Base-by-base conservation (phyloP, 306 rosid genomes). In the Prunus mira region DNA sequence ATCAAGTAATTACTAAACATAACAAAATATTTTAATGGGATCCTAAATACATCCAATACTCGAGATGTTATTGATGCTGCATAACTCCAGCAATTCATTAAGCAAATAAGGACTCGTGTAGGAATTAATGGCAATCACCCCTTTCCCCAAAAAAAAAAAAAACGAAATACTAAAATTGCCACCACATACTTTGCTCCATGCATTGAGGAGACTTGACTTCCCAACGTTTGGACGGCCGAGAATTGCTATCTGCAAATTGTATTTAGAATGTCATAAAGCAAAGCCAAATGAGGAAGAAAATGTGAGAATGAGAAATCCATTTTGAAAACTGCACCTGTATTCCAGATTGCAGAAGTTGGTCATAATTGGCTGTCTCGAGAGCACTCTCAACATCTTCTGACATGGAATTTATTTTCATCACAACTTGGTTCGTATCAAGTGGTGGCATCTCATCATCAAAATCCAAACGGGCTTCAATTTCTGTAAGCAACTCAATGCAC, bases 211-310 rank as follows among this genome's bases (percentile, higher is more conserved):
- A 87, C 98, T 92, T 24, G 98, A 95, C 84, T 95, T 95, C 82
- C 97, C 98, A 46, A 95, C 97, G 79, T 95, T 95, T 70, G 98
- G 98, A 24, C 97, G 96, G 75, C 97, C 98, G 72, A 95, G 90
- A 75, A 95, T 95, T 71, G 98, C 98, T 80, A 95, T 83, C 97
- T 95, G 94, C 82, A 83, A 76, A 18, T 34, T n/a, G 28, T 30
- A 57, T 19, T 62, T 56, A 70, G 12, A 79, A 24, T 50, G 60
- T 64, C 25, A 51, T 4, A 5, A 32, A 0, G n/a, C 0, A 50
- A 69, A 38, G 9, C 75, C 20, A 49, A 11, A 60, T 1, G 38
- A 57, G 15, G 32, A 32, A 73, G 19, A 74, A 38, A 24, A 19
- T n/a, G 22, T 69, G 6, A 13, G 45, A 54, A 34, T 69, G 6